A percentile compares a stretch with the other conserved stretches of the same genome.
These are phyloP conservation scores for Aureobasidium sp. DNA, from an alignment of 2,329 filamentous ascomycete genomes.

Conservation along the genomic window DNA sequence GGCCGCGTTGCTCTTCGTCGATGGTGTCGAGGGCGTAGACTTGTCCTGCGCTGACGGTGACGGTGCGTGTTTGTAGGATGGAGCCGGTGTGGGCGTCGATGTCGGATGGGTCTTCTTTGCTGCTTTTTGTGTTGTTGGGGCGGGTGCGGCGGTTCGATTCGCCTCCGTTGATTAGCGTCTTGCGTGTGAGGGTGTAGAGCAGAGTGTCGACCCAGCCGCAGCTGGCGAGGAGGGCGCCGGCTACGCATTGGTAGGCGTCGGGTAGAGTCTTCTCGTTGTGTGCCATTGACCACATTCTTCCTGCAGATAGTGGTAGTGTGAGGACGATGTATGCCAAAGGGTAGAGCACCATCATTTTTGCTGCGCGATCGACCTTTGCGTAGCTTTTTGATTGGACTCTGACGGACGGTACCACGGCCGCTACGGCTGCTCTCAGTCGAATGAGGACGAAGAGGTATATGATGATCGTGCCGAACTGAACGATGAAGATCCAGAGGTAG, in stretches of 20 bases:
- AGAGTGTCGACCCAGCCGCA: conserved; percentile 52
- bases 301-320: conserved; percentile 56
- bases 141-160: background rate
- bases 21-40: background rate
- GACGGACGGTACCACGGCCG: conserved; percentile 15
- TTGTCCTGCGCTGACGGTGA: conserved; percentile 17
- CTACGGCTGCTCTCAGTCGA: conserved; percentile 21
- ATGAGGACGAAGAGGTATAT: conserved; percentile 36
- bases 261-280: conserved; percentile 30
- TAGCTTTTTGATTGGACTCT: conserved; percentile 9
- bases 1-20: conserved; percentile 5
- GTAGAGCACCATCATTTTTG: conserved; percentile 56
- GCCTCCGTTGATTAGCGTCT: conserved; percentile 20
- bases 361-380: conserved; percentile 28
- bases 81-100: conserved; percentile 16
- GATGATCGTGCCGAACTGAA: conserved; percentile 43
- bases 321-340: conserved; percentile 61
- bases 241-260: conserved; percentile 38
- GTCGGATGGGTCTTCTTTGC: conserved; percentile 8
- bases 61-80: conserved; percentile 23
- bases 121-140: conserved; percentile 8
- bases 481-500: conserved; percentile 55
- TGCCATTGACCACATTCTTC: conserved; percentile 55
- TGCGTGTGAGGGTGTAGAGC: conserved; percentile 50
- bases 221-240: conserved; percentile 48